Evolutionary conservation across 192 early-diverging fungal genomes (phyloP).

Genomic region (Mortierella claussenii): DNA sequence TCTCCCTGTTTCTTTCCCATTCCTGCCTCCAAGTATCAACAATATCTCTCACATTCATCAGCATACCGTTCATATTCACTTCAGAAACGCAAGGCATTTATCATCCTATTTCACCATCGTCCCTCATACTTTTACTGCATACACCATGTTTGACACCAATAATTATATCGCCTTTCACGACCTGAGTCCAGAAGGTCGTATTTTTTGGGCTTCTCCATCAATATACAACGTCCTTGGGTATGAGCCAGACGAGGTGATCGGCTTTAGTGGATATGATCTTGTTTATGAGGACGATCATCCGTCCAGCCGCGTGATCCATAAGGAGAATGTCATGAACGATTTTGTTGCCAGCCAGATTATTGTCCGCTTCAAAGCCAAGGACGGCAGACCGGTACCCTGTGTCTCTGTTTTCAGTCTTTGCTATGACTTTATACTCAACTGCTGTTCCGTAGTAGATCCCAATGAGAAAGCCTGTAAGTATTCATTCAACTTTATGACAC

Average conservation of each 20-base stretch:
- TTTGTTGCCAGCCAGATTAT: slow-evolving; percentile 45
- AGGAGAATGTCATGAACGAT: slow-evolving; percentile 48
- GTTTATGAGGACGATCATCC: slow-evolving; percentile 40
- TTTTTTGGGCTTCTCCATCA: slow-evolving; percentile 48
- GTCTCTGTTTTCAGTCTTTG: slow-evolving; percentile 21
- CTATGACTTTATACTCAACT: slow-evolving; percentile 31
- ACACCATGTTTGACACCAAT: slow-evolving; percentile 3
- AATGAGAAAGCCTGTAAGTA: slow-evolving; percentile 2
- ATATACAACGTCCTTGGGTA: slow-evolving; percentile 56
- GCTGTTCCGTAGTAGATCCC: slow-evolving; percentile 13
- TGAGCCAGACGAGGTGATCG: slow-evolving; percentile 53
- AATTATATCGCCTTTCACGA: slow-evolving; percentile 60
- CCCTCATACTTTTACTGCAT: too few species aligned
- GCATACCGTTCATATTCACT: too few species aligned
- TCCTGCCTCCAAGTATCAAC: too few species aligned
- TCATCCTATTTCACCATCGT: slow-evolving; percentile 1
- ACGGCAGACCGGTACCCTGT: slow-evolving; percentile 14
- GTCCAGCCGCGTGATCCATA: slow-evolving; percentile 27
- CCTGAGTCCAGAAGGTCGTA: slow-evolving; percentile 28
- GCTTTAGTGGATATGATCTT: slow-evolving; percentile 31
- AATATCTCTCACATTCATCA: too few species aligned
- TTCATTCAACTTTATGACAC: too few species aligned
- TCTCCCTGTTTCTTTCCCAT: background rate
- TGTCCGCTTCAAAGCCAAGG: slow-evolving; percentile 42
- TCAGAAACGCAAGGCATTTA: too few species aligned